Evolutionary conservation across 768 basidiomycete species (phyloP).

Genomic region (Infundibulicybe gibba): DNA sequence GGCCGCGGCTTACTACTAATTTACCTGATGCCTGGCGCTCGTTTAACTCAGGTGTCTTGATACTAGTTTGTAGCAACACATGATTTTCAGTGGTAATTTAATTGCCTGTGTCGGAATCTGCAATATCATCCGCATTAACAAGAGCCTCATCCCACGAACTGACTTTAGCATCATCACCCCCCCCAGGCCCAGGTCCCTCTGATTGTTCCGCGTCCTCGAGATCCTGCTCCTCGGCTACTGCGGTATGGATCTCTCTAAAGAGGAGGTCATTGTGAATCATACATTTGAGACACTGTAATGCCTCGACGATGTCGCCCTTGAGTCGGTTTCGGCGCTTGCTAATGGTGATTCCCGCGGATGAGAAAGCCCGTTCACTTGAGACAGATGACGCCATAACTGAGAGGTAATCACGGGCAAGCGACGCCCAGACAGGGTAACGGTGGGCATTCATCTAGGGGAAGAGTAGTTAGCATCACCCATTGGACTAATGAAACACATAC

Average conservation of each 20-base stretch:
- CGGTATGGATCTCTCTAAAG: conserved; percentile 15
- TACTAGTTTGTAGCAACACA: too few relatives aligned
- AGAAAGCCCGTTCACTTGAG: conserved; percentile 37
- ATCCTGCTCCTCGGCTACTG: neutral
- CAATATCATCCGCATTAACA: too few relatives aligned
- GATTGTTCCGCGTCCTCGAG: too few relatives aligned
- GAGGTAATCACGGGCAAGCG: conserved; percentile 31
- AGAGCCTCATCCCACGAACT: too few relatives aligned
- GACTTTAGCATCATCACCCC: too few relatives aligned
- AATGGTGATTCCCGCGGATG: conserved; percentile 33
- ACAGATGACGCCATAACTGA: conserved; percentile 35
- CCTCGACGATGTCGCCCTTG: conserved; percentile 30
- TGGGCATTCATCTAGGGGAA: conserved; percentile 15
- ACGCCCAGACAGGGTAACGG: conserved; percentile 28
- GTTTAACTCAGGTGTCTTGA: too few relatives aligned
- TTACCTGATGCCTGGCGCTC: too few relatives aligned
- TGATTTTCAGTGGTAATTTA: too few relatives aligned
- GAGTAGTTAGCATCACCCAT: too few relatives aligned
- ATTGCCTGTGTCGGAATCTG: too few relatives aligned
- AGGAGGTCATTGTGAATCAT: conserved; percentile 15
- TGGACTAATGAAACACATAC: conserved; percentile 16
- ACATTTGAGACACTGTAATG: conserved; percentile 25
- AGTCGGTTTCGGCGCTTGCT: conserved; percentile 28
- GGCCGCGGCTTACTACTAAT: too few relatives aligned
- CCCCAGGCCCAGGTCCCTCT: too few relatives aligned